A percentile compares a stretch with the other conserved stretches of the same genome.
Evolutionary conservation across 768 basidiomycete genomes (phyloP).

Genomic region (Mycena amicta): DNA sequence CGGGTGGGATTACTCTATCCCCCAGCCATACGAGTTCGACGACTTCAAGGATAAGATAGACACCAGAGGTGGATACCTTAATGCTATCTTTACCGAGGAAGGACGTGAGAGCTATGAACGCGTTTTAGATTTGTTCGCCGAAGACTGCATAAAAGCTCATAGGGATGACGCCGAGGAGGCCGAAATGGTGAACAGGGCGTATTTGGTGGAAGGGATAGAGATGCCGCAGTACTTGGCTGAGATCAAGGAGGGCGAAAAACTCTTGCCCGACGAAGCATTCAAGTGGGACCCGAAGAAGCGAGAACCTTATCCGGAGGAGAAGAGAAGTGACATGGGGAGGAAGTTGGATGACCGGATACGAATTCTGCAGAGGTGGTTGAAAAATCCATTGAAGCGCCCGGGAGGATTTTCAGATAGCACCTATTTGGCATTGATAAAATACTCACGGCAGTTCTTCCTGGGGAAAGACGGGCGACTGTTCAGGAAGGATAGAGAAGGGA

Average conservation of each 20-base stretch:
- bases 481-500: neutral
- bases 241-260: neutral
- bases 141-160: neutral
- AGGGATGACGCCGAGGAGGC: neutral
- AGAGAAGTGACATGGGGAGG: neutral
- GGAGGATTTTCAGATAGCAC: slow-evolving; percentile 6
- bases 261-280: neutral
- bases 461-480: slow-evolving; percentile 22
- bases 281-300: neutral
- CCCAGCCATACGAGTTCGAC: slow-evolving; percentile 12
- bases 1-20: neutral
- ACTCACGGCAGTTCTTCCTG: slow-evolving; percentile 21
- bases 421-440: neutral
- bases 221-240: neutral
- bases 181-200: too few relatives aligned
- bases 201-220: neutral
- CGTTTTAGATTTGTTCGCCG: neutral
- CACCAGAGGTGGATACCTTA: slow-evolving; percentile 1
- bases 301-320: neutral
- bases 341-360: neutral
- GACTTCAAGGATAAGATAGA: slow-evolving; percentile 6
- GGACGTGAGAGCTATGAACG: neutral
- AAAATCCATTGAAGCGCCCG: neutral
- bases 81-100: neutral
- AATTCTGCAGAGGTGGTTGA: neutral